Conservation (phyloP, 139 green algal species). For the Trebouxia sp. region DNA sequence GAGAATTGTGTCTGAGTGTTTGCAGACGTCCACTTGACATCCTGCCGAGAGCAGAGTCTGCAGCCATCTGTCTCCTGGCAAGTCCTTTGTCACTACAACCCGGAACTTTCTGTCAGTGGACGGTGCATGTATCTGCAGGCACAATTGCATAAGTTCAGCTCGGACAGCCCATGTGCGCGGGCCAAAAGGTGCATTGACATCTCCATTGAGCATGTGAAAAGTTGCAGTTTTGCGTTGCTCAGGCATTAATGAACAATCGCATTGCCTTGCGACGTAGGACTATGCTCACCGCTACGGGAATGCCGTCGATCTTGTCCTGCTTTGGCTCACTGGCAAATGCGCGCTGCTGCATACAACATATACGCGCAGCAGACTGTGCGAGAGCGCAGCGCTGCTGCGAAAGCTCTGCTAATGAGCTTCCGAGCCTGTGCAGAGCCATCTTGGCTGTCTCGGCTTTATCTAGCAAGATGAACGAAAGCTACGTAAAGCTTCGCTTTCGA, state of each 20-base stretch:
- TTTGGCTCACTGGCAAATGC: not conserved
- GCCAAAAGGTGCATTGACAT: not conserved
- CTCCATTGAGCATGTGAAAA: too few relatives aligned
- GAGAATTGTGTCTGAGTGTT: slow-evolving; percentile 84
- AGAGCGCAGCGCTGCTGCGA: not conserved
- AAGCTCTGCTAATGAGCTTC: not conserved
- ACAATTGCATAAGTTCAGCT: not conserved
- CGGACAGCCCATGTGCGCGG: not conserved
- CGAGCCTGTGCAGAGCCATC: slow-evolving; percentile 13
- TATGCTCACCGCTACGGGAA: slow-evolving; percentile 15
- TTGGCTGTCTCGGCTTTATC: not conserved
- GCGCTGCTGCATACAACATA: not conserved
- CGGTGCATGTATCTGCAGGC: slow-evolving; percentile 84
- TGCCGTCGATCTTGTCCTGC: not conserved
- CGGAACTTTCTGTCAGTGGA: slow-evolving; percentile 63
- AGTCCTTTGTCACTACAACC: slow-evolving; percentile 95
- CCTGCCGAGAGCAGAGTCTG: slow-evolving; percentile 73
- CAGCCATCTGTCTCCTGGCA: slow-evolving; percentile 92
- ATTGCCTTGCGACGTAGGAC: not conserved
- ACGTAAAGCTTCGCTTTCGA: too few relatives aligned
- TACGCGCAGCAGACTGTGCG: not conserved
- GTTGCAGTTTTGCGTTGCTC: not conserved
- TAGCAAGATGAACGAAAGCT: not conserved
- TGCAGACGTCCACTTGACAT: slow-evolving; percentile 73
- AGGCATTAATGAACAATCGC: too few relatives aligned